A percentile compares a stretch with the other conserved stretches of the same genome.
Evolutionary conservation across 2,329 filamentous ascomycete species (phyloP).

Genomic region (Calonectria pauciramosa): DNA sequence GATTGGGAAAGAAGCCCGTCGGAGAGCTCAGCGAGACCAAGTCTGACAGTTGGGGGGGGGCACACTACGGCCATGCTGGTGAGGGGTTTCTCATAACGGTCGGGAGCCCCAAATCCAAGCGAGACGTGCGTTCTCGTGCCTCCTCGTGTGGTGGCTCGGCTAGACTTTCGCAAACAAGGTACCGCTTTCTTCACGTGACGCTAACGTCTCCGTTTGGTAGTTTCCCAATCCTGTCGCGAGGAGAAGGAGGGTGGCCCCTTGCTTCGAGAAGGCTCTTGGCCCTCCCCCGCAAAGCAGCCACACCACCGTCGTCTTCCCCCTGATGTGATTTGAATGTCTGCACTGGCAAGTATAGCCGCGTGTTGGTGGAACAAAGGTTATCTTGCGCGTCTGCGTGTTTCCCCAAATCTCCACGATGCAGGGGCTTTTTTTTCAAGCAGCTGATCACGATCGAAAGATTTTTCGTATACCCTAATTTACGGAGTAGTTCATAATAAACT

Average conservation of each 20-base stretch:
- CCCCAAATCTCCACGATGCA: not conserved
- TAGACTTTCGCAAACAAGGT: not conserved
- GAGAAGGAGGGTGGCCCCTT: not conserved
- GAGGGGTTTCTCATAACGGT: not conserved
- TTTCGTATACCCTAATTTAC: not conserved
- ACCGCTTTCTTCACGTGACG: not conserved
- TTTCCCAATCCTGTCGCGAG: constrained; percentile 1
- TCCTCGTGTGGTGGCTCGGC: not conserved
- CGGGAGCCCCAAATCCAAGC: not conserved
- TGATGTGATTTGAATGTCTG: not conserved
- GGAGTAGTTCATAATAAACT: not conserved
- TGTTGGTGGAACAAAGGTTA: not conserved
- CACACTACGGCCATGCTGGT: not conserved
- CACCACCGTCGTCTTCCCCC: not conserved
- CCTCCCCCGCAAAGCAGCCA: not conserved
- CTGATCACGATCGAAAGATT: not conserved
- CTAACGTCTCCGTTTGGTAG: not conserved
- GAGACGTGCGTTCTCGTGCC: not conserved
- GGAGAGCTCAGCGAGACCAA: constrained; percentile 16
- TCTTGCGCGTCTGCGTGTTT: not conserved
- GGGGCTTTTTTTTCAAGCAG: not conserved
- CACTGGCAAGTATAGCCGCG: not conserved
- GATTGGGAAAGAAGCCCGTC: constrained; percentile 22
- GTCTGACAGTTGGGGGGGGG: not conserved
- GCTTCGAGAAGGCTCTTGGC: not conserved